Evolutionary conservation across 129 eudicot species (phyloP).

Genomic region (Glebionis coronaria): DNA sequence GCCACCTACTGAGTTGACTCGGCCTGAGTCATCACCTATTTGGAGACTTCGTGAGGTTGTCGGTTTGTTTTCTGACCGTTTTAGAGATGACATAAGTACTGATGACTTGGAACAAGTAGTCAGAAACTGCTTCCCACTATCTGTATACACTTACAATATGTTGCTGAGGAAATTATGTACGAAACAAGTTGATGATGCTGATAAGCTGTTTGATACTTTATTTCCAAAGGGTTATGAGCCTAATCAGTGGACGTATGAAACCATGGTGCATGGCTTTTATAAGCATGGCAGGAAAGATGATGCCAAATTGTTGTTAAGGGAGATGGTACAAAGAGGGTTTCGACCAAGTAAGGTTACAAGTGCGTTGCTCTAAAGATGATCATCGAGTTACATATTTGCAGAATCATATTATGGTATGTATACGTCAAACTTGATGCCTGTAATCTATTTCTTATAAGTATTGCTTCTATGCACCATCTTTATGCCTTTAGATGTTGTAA

Average conservation of each 20-base stretch:
- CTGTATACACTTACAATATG: constrained; percentile 59
- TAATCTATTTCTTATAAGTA: neutral
- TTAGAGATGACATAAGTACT: constrained; percentile 24
- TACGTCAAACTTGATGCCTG: neutral
- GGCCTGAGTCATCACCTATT: constrained; percentile 27
- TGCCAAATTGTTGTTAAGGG: constrained; percentile 46
- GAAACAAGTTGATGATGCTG: constrained; percentile 51
- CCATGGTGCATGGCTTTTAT: constrained; percentile 52
- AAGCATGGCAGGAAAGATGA: constrained; percentile 51
- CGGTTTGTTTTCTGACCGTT: constrained; percentile 47
- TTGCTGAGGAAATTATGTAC: constrained; percentile 49
- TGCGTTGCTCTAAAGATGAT: constrained; percentile 14
- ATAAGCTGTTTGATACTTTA: constrained; percentile 38
- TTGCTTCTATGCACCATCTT: neutral
- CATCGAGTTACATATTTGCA: constrained; percentile 1
- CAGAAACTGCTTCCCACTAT: constrained; percentile 47
- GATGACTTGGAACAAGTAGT: constrained; percentile 59
- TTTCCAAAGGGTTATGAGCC: constrained; percentile 61
- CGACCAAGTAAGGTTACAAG: constrained; percentile 35
- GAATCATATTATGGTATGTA: constrained; percentile 14
- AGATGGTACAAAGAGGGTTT: constrained; percentile 61
- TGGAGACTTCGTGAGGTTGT: constrained; percentile 55
- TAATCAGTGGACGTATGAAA: constrained; percentile 64
- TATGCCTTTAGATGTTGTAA: neutral
- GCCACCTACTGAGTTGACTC: constrained; percentile 25